Conservation (phyloP, 2,329 filamentous ascomycete species). For the Clarireedia monteithiana region DNA sequence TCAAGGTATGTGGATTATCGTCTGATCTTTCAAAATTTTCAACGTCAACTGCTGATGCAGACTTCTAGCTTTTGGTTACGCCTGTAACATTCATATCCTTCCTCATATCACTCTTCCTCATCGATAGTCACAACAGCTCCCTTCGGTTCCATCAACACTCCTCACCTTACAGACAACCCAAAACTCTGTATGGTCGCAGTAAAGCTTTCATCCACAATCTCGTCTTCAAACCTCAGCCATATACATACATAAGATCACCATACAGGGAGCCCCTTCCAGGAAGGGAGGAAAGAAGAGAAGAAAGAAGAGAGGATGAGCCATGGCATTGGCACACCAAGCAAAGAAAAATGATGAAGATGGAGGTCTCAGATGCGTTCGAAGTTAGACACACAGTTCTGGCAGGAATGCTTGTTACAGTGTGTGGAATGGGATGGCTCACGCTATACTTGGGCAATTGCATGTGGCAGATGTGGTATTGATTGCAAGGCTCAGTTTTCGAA, state of each 20-base stretch:
- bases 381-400: constrained; percentile 25
- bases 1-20: constrained; percentile 16
- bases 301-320: constrained; percentile 14
- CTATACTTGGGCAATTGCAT: neutral
- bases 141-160: constrained; percentile 16
- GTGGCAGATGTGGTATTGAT: constrained; percentile 1
- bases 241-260: constrained; percentile 22
- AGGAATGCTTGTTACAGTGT: constrained; percentile 1
- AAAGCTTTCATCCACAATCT: constrained; percentile 17
- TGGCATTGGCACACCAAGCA: constrained; percentile 30
- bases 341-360: constrained; percentile 27
- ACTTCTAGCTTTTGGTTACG: constrained; percentile 24
- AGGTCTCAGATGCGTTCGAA: constrained; percentile 28
- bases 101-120: constrained; percentile 28
- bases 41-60: neutral
- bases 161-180: constrained; percentile 3
- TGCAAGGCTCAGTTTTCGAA: neutral
- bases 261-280: neutral
- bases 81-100: constrained; percentile 29
- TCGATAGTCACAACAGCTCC: constrained; percentile 21
- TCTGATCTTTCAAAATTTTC: neutral
- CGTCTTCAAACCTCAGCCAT: constrained; percentile 16
- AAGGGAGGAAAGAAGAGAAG: constrained; percentile 8
- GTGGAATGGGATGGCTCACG: neutral
- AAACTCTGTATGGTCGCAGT: constrained; percentile 11